A percentile compares a stretch with the other conserved stretches of the same genome.
Evolutionary conservation across 2,329 filamentous ascomycete genomes (phyloP).

Genomic region (Scortechinia acanthostroma): DNA sequence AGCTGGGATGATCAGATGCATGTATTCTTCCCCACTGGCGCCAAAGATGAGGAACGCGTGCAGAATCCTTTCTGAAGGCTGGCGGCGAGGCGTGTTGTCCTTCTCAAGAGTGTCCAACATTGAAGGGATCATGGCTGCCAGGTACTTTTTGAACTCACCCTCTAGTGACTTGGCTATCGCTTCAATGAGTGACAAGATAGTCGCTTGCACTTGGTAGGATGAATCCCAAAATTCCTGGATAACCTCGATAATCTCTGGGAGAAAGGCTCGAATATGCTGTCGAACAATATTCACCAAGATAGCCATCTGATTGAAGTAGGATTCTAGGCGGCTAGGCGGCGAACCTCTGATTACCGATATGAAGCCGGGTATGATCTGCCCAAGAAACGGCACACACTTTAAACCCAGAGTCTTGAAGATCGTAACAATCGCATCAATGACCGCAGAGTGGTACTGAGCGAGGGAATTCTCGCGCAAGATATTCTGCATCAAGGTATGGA

Average conservation of each 20-base stretch:
- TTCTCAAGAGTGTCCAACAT: conserved; percentile 93
- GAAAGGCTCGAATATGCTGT: conserved; percentile 87
- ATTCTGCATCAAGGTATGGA: conserved; percentile 78
- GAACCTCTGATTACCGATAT: conserved; percentile 81
- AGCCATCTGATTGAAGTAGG: conserved; percentile 94
- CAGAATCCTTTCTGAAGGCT: conserved; percentile 80
- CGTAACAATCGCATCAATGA: conserved; percentile 96
- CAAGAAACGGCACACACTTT: conserved; percentile 91
- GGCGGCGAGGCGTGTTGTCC: conserved; percentile 68
- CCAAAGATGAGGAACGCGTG: conserved; percentile 96
- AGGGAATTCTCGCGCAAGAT: conserved; percentile 88
- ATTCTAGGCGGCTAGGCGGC: conserved; percentile 72
- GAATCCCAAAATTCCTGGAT: conserved; percentile 86
- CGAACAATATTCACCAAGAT: conserved; percentile 90
- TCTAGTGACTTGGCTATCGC: conserved; percentile 89
- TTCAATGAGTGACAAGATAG: conserved; percentile 86
- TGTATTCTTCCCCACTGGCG: conserved; percentile 92
- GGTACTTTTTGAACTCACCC: conserved; percentile 94
- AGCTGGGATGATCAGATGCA: conserved; percentile 95
- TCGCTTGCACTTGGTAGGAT: conserved; percentile 75
- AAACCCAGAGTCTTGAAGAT: conserved; percentile 94
- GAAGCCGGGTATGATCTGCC: conserved; percentile 90
- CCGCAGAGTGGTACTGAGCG: conserved; percentile 81
- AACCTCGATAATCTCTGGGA: conserved; percentile 78
- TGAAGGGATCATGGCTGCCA: conserved; percentile 79